Evolutionary conservation across 306 rosid genomes (phyloP).

Genomic region (Medicago truncatula): MtrunA17r5.0-ANR NC_053044.1:18867501-18868000

Average conservation of each 20-base stretch:
- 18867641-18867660: slow-evolving; percentile 72
- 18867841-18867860: background rate
- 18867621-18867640: slow-evolving; percentile 73
- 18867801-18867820: background rate
- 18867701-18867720: slow-evolving; percentile 31
- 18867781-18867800: background rate
- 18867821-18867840: background rate
- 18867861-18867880: background rate
- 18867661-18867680: slow-evolving; percentile 85
- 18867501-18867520: slow-evolving; percentile 85
- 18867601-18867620: slow-evolving; percentile 85
- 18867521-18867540: slow-evolving; percentile 84
- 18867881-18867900: background rate
- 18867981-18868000: too few species aligned
- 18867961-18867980: background rate
- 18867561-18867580: slow-evolving; percentile 86
- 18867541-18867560: slow-evolving; percentile 85
- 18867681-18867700: slow-evolving; percentile 80
- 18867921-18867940: background rate
- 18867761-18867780: background rate
- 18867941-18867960: background rate
- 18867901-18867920: background rate
- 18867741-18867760: background rate
- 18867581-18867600: slow-evolving; percentile 93
- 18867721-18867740: background rate